Conservation (phyloP, 345 rosid species). For the Euphorbia pulcherrima region DNA sequence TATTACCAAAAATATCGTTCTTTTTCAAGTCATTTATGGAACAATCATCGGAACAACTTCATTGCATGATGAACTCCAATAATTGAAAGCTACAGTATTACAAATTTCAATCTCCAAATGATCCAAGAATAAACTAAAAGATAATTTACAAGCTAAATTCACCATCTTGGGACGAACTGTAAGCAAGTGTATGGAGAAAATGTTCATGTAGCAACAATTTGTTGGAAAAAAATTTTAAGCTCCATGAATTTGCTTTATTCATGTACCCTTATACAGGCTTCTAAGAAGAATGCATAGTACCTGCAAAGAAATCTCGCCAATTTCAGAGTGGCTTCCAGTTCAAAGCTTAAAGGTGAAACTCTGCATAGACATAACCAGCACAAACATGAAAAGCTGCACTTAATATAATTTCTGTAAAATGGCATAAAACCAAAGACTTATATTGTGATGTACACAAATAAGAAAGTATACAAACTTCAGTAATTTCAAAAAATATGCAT, state of each 20-base stretch:
- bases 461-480: background rate
- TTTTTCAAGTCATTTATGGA: background rate
- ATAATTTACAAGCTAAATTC: background rate
- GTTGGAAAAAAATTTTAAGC: background rate
- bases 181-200: background rate
- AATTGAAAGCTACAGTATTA: background rate
- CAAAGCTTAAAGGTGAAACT: slow-evolving; percentile 96
- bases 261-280: background rate
- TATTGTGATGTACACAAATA: background rate
- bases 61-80: background rate
- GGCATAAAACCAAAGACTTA: background rate
- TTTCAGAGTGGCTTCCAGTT: slow-evolving; percentile 90
- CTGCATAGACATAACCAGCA: slow-evolving; percentile 40
- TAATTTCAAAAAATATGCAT: background rate
- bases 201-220: background rate
- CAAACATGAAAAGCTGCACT: slow-evolving; percentile 1
- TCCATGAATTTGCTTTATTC: background rate
- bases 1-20: background rate
- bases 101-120: background rate
- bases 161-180: background rate
- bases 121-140: background rate
- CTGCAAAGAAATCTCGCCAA: slow-evolving; percentile 97
- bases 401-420: slow-evolving; percentile 12
- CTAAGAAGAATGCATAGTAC: slow-evolving; percentile 31
- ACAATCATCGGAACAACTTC: background rate